Evolutionary conservation across 768 basidiomycete genomes (phyloP), one percentile per base, ranked within the genome.

Genomic region (Hebeloma cylindrosporum): DNA sequence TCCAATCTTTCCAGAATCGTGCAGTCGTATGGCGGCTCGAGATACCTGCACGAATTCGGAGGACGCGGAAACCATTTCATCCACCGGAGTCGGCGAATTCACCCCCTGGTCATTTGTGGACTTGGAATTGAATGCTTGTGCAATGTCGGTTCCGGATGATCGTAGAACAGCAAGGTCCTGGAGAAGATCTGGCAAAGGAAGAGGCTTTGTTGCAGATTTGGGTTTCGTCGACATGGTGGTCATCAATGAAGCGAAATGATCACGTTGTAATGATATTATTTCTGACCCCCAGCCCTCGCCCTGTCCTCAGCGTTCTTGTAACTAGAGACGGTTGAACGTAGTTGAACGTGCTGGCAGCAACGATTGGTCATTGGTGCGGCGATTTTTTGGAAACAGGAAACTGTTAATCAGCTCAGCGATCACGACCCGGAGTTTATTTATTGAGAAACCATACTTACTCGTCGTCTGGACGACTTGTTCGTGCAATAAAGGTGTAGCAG

Each of bases 141-240:
- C 62, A 41, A 72, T 44, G 50, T 72, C 66, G 13, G 66, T 32
- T 27, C 75, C 78, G 7, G 82, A 79, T 20, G 79, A 78, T 21
- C 83, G 78, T 14, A 90, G 66, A 23, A 87, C 62, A 4, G 88
- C 86, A 17, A 91, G 77, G 63, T 91, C 88, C 9, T 75, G 82
- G 27, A 89, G 71, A 5, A 79, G 80, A 44, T 80, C 74, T 46
- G 70, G 62, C 22, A 88, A 71, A 5, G 79, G 67, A 30, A 89
- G 69, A 9, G 80, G 75, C 48, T 79, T 74, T 16, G 44, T 20
- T 25, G 42, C 56, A 42, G 66, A 66, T 69, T 69, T 65, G 22
- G 51, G 28, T 59, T 66, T 60, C 33, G 46, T 51, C 42, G 64
- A 53, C 60, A 57, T 61, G 43, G 43, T 54, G 47, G 51, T n/a